Evolutionary conservation across 768 basidiomycete genomes (phyloP).

Genomic region (Mycena amicta): DNA sequence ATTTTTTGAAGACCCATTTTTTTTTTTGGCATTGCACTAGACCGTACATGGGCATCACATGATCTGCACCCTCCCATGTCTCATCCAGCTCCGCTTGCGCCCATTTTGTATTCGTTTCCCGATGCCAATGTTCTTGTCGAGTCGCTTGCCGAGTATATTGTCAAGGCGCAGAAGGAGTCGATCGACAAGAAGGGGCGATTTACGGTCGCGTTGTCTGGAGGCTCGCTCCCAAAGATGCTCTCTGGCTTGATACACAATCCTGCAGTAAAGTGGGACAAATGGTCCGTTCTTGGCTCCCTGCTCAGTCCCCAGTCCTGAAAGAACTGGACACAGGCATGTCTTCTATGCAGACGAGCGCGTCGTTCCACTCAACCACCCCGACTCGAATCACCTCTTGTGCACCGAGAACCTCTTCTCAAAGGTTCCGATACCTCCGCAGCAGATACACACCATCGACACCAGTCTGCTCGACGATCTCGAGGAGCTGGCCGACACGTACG

Average conservation of each 20-base stretch:
- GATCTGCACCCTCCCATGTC: slow-evolving; percentile 21
- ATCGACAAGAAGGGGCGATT: slow-evolving; percentile 89
- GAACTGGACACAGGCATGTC: slow-evolving; percentile 95
- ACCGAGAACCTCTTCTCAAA: slow-evolving; percentile 73
- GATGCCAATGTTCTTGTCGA: slow-evolving; percentile 54
- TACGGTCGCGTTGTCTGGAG: slow-evolving; percentile 92
- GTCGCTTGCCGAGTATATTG: slow-evolving; percentile 78
- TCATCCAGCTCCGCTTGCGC: slow-evolving; percentile 62
- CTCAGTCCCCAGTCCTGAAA: not conserved
- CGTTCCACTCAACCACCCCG: slow-evolving; percentile 89
- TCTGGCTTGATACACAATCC: slow-evolving; percentile 64
- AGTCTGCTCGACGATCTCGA: slow-evolving; percentile 70
- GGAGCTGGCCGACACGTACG: slow-evolving; percentile 80
- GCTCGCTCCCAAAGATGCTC: slow-evolving; percentile 85
- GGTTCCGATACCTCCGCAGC: slow-evolving; percentile 71
- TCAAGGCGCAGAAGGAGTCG: slow-evolving; percentile 87
- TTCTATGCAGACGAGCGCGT: slow-evolving; percentile 97
- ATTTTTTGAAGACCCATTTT: no score
- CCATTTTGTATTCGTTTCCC: slow-evolving; percentile 75
- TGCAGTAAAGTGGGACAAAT: slow-evolving; percentile 89
- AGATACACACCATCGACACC: slow-evolving; percentile 86
- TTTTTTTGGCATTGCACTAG: no score
- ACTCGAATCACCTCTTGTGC: slow-evolving; percentile 89
- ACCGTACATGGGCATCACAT: no score
- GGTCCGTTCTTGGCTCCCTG: slow-evolving; percentile 51